Evolutionary conservation across 495 filamentous ascomycete species (phyloP).

Genomic region (Penicillium longicatenatum): DNA sequence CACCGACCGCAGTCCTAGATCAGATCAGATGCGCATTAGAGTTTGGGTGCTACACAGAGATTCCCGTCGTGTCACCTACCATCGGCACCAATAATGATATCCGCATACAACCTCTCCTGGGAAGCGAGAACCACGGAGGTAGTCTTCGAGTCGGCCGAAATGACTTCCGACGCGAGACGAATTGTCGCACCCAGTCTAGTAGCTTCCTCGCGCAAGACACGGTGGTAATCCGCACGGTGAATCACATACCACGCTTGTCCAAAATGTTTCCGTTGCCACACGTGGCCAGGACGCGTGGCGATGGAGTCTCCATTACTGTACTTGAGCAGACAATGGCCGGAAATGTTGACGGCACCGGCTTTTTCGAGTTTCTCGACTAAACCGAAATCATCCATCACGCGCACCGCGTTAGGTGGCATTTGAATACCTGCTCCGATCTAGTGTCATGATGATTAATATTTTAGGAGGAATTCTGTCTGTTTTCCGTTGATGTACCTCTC

Average conservation of each 20-base stretch:
- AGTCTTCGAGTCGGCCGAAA: background rate
- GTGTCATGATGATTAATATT: background rate
- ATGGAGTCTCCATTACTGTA: slow-evolving; percentile 32
- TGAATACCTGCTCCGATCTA: slow-evolving; percentile 49
- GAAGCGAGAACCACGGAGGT: background rate
- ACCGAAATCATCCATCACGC: slow-evolving; percentile 48
- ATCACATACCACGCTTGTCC: slow-evolving; percentile 32
- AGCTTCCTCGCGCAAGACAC: slow-evolving; percentile 48
- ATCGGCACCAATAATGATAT: background rate
- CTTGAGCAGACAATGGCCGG: slow-evolving; percentile 11
- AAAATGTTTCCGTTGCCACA: slow-evolving; percentile 18
- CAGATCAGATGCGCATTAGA: slow-evolving; percentile 31
- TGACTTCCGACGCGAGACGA: background rate
- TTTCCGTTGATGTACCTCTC: slow-evolving; percentile 37
- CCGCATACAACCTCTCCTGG: background rate
- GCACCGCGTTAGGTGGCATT: slow-evolving; percentile 53
- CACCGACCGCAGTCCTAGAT: slow-evolving; percentile 40
- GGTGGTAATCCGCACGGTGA: slow-evolving; percentile 54
- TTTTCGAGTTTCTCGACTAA: slow-evolving; percentile 37
- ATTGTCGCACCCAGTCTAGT: slow-evolving; percentile 43
- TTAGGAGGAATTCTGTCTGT: background rate
- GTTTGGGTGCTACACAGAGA: background rate
- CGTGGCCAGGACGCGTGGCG: slow-evolving; percentile 22
- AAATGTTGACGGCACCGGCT: slow-evolving; percentile 20
- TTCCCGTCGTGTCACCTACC: background rate